Evolutionary conservation across 164 flowering plant species (phyloP).

Genomic region (Vitis rupestris): DNA sequence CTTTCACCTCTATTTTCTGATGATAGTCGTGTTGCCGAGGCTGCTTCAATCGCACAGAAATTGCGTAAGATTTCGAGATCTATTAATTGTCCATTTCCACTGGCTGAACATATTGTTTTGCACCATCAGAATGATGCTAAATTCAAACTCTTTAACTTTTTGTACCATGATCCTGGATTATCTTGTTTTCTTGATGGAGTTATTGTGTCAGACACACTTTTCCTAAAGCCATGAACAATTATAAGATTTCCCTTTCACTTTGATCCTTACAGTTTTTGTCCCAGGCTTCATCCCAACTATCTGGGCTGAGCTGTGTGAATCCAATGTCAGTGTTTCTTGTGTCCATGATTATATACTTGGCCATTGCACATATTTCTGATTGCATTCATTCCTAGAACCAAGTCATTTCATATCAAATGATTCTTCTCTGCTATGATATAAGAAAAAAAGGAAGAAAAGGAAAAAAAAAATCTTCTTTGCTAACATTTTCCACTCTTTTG

Average conservation of each 20-base stretch:
- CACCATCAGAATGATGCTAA: neutral
- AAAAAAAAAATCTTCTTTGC: too few relatives aligned
- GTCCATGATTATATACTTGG: neutral
- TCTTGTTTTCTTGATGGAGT: neutral
- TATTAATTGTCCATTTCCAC: neutral
- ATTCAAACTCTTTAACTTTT: neutral
- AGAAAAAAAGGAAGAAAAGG: too few relatives aligned
- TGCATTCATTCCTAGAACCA: neutral
- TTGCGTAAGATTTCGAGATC: conserved; percentile 55
- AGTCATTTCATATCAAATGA: neutral
- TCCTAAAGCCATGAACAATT: neutral
- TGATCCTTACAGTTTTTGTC: neutral
- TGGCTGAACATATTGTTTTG: neutral
- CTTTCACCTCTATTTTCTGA: conserved; percentile 97
- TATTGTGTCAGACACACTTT: neutral
- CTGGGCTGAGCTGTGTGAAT: neutral
- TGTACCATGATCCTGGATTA: neutral
- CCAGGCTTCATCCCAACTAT: neutral
- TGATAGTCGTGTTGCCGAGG: conserved; percentile 99
- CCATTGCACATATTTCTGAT: neutral
- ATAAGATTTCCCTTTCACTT: neutral
- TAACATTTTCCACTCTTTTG: too few relatives aligned
- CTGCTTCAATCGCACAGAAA: conserved; percentile 97
- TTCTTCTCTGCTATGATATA: too few relatives aligned
- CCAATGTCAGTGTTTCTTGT: neutral